Evolutionary conservation across 1,139 yeast genomes (phyloP), one percentile per base, ranked within the genome.

Genomic region (Blastobotrys proliferans): DNA sequence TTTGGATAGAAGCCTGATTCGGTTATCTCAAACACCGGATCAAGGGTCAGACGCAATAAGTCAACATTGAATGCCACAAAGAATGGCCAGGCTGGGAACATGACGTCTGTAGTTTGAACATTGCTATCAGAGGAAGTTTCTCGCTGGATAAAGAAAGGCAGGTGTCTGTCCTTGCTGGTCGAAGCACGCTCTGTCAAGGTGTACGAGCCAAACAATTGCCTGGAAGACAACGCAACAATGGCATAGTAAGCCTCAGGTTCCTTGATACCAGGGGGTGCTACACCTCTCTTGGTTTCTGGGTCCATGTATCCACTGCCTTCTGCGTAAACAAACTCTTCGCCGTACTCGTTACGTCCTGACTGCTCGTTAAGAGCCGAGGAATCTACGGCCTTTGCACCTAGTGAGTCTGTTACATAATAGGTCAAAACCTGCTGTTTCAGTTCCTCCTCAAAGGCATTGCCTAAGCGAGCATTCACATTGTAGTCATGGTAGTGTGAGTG

Each of bases 51-150:
- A 17, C 34, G 31, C 19, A 38, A 19, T 25, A 38, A 9, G 19
- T 34, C 31, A 5, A 25, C 21, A 28, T 43, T 35, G 16, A 43
- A 22, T 17, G 26, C 38, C 10, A 11, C 34, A 16, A 34, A 29
- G 37, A 35, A 43, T 5, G 45, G 45, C 28, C 18, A 21, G 8
- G 27, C 38, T n/a, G 45, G 45, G 42, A 32, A 42, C 14, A 38
- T 22, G 18, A 42, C 39, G 16, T 42, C 45, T 5, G 27, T 34
- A 2, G 39, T 42, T 14, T 42, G 38, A 21, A 42, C 17, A 20
- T 42, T 42, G 14, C 40, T 42, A 26, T 38, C 25, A 17, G 40
- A 34, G 13, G 35, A 26, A 9, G 35, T 42, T 29, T 42, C 45
- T 24, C 38, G 38, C 24, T 32, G 38, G 27, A 38, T 34, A 11